Base-by-base conservation (phyloP, 352 stramenopile species). In the Phytophthora aleatoria region DNA sequence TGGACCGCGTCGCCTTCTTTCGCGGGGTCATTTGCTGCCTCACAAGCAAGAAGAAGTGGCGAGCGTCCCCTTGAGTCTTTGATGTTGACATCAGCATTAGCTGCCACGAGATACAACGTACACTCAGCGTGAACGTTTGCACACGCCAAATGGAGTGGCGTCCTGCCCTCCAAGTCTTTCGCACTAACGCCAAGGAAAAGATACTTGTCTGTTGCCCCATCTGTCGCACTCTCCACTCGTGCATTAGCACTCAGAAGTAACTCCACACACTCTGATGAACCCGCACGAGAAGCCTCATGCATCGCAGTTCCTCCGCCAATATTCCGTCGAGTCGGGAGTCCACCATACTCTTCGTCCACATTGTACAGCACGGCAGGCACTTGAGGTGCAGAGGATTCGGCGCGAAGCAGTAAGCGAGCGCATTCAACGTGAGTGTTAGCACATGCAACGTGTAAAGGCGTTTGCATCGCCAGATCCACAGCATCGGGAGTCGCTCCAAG, bases 141-240 rank as follows among this genome's bases (percentile, higher is more conserved):
- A 50, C 80, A 89, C 0, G 84, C 79, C 1, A 88, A 27, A 50
- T 92, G 84, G 5, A 92, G 62, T 11, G 84, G 81, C n/a, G 81
- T 90, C 1, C 58, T 65, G 15, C 75, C 78, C 16, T 89, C 81
- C 27, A 74, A 57, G 47, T 92, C 71, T 15, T 41, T 48, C 0
- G 67, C 51, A n/a, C 74, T 77, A 0, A 92, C 84, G 16, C 81
- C 81, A 5, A 83, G 55, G 52, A 91, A 91, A 5, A 65, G 11
- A 42, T 89, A 90, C 24, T 76, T 77, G 33, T 50, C 48, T 16
- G 16, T 39, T 20, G 27, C 38, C 38, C 56, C 27, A 31, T 57
- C 28, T 1, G 8, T 30, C 2, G 54, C 43, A 27, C 28, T 57
- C n/a, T 77, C 57, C 7, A 85, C 55, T 4, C 76, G 81, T 5